These are phyloP conservation scores for Rhododendron ovatum DNA, from an alignment of 148 eudicot genomes.

Conservation along the genomic window DNA sequence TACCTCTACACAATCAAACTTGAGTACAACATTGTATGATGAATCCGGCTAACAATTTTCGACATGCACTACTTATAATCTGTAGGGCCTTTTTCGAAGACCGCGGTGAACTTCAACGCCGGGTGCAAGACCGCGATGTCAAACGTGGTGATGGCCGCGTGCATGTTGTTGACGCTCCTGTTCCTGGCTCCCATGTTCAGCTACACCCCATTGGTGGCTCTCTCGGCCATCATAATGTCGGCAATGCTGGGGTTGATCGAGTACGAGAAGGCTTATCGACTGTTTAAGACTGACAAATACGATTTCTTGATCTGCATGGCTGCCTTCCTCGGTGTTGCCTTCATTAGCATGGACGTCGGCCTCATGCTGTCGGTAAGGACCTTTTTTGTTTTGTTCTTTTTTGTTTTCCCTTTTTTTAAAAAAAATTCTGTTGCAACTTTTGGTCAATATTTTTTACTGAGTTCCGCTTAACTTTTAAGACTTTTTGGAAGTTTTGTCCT, in stretches of 20 bases:
- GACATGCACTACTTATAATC: too few species aligned
- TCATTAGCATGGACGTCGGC: conserved; percentile 85
- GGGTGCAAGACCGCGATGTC: conserved; percentile 81
- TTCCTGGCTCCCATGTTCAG: conserved; percentile 82
- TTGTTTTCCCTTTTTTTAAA: neutral
- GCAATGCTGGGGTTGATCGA: conserved; percentile 91
- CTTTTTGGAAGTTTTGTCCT: too few species aligned
- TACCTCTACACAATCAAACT: too few species aligned
- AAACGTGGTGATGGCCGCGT: conserved; percentile 61
- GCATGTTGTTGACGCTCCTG: conserved; percentile 64
- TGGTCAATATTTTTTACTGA: too few species aligned
- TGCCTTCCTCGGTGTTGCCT: conserved; percentile 77
- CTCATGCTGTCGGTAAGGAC: conserved; percentile 66
- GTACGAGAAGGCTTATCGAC: conserved; percentile 49
- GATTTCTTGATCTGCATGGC: conserved; percentile 79
- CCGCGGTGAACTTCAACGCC: conserved; percentile 82
- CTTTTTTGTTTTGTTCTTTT: neutral
- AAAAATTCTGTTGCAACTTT: too few species aligned
- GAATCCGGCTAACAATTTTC: too few species aligned
- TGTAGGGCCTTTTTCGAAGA: conserved; percentile 91
- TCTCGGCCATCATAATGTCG: conserved; percentile 83
- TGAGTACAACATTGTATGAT: too few species aligned
- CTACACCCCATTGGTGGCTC: conserved; percentile 82
- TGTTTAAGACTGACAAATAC: conserved; percentile 74
- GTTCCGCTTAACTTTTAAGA: too few species aligned